Conservation (phyloP, 192 early-diverging fungal genomes). For the Coemansia sp. region DNA sequence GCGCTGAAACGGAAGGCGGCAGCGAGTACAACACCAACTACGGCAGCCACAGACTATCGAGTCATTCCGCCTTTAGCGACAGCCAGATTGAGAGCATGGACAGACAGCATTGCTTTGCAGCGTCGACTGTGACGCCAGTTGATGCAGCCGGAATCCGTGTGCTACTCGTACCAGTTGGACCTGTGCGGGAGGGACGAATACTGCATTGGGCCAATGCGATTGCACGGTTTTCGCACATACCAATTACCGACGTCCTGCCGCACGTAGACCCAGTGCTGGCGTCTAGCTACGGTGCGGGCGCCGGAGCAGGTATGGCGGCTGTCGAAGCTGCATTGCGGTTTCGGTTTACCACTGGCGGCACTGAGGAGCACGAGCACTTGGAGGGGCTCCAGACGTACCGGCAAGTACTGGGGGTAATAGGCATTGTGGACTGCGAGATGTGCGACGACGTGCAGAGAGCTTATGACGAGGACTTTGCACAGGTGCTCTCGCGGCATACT, state of each 20-base stretch:
- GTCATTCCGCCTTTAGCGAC: conserved; percentile 29
- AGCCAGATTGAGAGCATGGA: conserved; percentile 22
- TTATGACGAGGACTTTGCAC: conserved; percentile 33
- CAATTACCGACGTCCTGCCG: conserved; percentile 28
- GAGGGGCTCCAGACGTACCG: conserved; percentile 56
- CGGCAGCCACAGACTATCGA: conserved; percentile 11
- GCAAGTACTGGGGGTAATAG: conserved; percentile 49
- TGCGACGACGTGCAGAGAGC: conserved; percentile 23
- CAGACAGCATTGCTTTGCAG: conserved; percentile 29
- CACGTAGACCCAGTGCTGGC: conserved; percentile 24
- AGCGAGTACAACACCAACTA: conserved; percentile 9
- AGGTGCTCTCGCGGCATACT: conserved; percentile 20
- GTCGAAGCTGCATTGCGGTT: conserved; percentile 38
- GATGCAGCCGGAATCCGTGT: conserved; percentile 54
- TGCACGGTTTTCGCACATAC: conserved; percentile 25
- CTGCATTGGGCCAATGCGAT: conserved; percentile 29
- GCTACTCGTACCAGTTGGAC: conserved; percentile 48
- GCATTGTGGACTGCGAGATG: conserved; percentile 38
- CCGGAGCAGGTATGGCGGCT: conserved; percentile 20
- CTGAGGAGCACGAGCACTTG: conserved; percentile 49
- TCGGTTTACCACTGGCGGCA: conserved; percentile 16
- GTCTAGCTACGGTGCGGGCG: conserved; percentile 14
- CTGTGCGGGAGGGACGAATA: conserved; percentile 29
- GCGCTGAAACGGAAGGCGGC: background rate
- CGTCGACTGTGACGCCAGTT: conserved; percentile 41